Evolutionary conservation across 2,329 filamentous ascomycete species (phyloP), one percentile per base, ranked within the genome.

Genomic region (Seiridium cupressi): DNA sequence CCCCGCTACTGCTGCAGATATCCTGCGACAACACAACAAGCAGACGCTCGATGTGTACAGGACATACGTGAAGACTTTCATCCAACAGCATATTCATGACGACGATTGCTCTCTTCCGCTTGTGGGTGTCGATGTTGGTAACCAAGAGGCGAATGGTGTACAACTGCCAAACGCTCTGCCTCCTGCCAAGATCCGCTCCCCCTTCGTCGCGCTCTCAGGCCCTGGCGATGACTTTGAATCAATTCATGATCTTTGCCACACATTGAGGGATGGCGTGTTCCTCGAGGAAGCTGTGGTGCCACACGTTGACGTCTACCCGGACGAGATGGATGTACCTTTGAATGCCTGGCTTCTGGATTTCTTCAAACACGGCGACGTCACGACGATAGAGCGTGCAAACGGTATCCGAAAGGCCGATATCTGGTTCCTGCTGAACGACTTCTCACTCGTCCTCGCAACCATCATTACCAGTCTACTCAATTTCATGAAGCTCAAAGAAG

Each of bases 301-400:
- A 0, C 84, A 89, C 69, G 79, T 93, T 4, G 80, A 81, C 4
- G 74, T 91, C 9, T 83, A 83, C 65, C 84, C 85, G 0, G 76
- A 86, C 34, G 84, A 89, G 57, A 77, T 80, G 3, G 55, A 60
- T 63, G 70, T 73, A 10, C 83, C 82, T 0, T 78, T 87, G 61
- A 91, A 91, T 64, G 86, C 87, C 0, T 90, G 90, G 68, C 74
- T 93, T 0, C 86, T 89, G 61, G 89, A 93, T 71, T 94, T 93
- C 73, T 93, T 85, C 79, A 90, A 86, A 72, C 87, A 93, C 66
- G 90, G 89, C 3, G 84, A 89, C 67, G 71, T 87, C 31, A 70
- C 78, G 1, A 82, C 85, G 0, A 75, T 93, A 2, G 82, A 84
- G 10, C 75, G 72, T 0, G 88, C 86, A 36, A 93, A 94, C 69